phyloP scores from a whole-genome alignment of 768 basidiomycete species.

The Chalciporus pseudorubinellus region DNA sequence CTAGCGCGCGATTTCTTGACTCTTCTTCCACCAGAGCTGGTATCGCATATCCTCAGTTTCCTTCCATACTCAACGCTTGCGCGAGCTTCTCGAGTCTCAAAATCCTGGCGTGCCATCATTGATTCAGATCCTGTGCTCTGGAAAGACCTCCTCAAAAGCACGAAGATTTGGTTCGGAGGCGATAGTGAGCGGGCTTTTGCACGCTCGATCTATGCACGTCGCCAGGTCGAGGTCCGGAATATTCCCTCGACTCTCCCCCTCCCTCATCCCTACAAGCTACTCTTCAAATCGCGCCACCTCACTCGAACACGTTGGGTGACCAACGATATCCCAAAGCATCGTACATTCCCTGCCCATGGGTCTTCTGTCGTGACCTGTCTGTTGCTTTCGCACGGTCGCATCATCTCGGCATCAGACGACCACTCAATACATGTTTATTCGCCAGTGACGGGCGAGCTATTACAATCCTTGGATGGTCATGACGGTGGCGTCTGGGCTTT shows the following conservation, averaged over 20 bases:
- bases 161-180: conserved; percentile 87
- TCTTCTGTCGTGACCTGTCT: conserved; percentile 93
- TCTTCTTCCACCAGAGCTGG: conserved; percentile 87
- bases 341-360: conserved; percentile 86
- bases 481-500: conserved; percentile 97
- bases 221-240: conserved; percentile 41
- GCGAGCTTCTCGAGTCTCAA: conserved; percentile 85
- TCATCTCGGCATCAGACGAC: conserved; percentile 97
- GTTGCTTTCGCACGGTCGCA: conserved; percentile 89
- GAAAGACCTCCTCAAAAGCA: conserved; percentile 80
- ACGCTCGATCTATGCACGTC: conserved; percentile 61
- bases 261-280: conserved; percentile 85
- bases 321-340: conserved; percentile 67
- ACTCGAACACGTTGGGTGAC: conserved; percentile 79
- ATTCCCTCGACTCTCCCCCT: conserved; percentile 56
- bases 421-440: conserved; percentile 95
- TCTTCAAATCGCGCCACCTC: conserved; percentile 88
- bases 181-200: conserved; percentile 82
- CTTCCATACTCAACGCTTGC: conserved; percentile 82
- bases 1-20: conserved; percentile 94
- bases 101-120: conserved; percentile 87
- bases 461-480: conserved; percentile 80
- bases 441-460: conserved; percentile 74
- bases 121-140: conserved; percentile 89
- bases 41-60: conserved; percentile 82